Percentiles rank a stretch among this genome's conserved stretches.
These are phyloP conservation scores for Cladobotryum mycophilum DNA, from an alignment of 2,329 filamentous ascomycete species.

Conservation along the genomic window DNA sequence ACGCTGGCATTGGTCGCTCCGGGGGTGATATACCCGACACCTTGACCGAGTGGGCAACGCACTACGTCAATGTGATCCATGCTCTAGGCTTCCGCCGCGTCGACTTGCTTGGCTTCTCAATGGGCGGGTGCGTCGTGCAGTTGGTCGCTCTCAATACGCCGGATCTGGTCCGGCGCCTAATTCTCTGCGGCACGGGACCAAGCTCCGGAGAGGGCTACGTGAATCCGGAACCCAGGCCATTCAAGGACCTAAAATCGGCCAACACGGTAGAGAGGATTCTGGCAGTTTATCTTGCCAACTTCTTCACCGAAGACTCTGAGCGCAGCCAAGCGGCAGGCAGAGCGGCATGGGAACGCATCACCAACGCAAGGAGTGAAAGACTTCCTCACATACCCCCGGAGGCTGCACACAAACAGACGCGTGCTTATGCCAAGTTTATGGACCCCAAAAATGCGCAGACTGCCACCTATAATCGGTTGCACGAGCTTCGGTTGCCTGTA, in stretches of 20 bases:
- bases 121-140: slow-evolving; percentile 43
- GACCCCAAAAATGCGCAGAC: slow-evolving; percentile 26
- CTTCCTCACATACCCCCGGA: slow-evolving; percentile 20
- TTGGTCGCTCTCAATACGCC: slow-evolving; percentile 36
- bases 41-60: slow-evolving; percentile 24
- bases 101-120: slow-evolving; percentile 45
- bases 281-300: slow-evolving; percentile 26
- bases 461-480: slow-evolving; percentile 28
- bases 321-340: slow-evolving; percentile 26
- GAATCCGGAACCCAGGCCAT: slow-evolving; percentile 21
- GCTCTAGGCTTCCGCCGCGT: slow-evolving; percentile 26
- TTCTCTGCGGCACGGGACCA: slow-evolving; percentile 39
- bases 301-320: slow-evolving; percentile 27
- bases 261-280: slow-evolving; percentile 27
- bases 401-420: slow-evolving; percentile 23
- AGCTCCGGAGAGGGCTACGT: slow-evolving; percentile 31
- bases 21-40: slow-evolving; percentile 33
- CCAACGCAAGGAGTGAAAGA: slow-evolving; percentile 20
- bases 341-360: slow-evolving; percentile 30
- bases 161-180: slow-evolving; percentile 31
- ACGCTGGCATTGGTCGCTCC: slow-evolving; percentile 41
- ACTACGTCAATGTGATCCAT: slow-evolving; percentile 30
- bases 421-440: slow-evolving; percentile 31
- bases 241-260: slow-evolving; percentile 27
- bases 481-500: slow-evolving; percentile 29